phyloP scores from a whole-genome alignment of 768 basidiomycete species.

The Cyclocybe cylindracea region DNA sequence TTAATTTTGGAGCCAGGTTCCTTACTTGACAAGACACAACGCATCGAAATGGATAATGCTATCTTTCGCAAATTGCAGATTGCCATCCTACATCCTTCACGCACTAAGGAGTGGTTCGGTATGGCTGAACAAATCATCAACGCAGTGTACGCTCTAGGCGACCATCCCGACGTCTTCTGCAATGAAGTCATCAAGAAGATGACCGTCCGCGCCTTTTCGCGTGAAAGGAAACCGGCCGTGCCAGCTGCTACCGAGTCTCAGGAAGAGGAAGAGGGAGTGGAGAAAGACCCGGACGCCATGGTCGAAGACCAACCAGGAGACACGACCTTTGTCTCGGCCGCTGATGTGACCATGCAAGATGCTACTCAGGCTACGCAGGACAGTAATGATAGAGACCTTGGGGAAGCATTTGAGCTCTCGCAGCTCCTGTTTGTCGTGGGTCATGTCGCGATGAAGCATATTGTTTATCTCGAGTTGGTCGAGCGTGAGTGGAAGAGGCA shows the following conservation, averaged over 20 bases:
- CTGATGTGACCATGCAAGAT: slow-evolving; percentile 26
- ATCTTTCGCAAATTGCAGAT: slow-evolving; percentile 85
- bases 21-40: slow-evolving; percentile 80
- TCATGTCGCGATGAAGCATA: slow-evolving; percentile 96
- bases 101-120: slow-evolving; percentile 93
- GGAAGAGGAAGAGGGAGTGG: slow-evolving; percentile 6
- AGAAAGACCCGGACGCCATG: slow-evolving; percentile 43
- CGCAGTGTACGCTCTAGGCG: slow-evolving; percentile 91
- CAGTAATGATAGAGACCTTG: slow-evolving; percentile 50
- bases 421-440: slow-evolving; percentile 96
- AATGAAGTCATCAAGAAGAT: slow-evolving; percentile 79
- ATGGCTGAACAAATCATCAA: slow-evolving; percentile 97
- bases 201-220: slow-evolving; percentile 69
- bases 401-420: slow-evolving; percentile 85
- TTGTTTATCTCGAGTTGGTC: slow-evolving; percentile 92
- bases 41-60: slow-evolving; percentile 83
- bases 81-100: slow-evolving; percentile 76
- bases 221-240: slow-evolving; percentile 22
- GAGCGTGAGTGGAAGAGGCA: slow-evolving; percentile 96
- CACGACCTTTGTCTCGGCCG: slow-evolving; percentile 22
- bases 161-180: slow-evolving; percentile 88
- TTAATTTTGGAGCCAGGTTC: slow-evolving; percentile 56
- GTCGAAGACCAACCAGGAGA: slow-evolving; percentile 52
- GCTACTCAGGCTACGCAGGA: slow-evolving; percentile 26
- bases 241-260: slow-evolving; percentile 14